Evolutionary conservation across 2,329 filamentous ascomycete species (phyloP).

Genomic region (Cladophialophora exuberans): DNA sequence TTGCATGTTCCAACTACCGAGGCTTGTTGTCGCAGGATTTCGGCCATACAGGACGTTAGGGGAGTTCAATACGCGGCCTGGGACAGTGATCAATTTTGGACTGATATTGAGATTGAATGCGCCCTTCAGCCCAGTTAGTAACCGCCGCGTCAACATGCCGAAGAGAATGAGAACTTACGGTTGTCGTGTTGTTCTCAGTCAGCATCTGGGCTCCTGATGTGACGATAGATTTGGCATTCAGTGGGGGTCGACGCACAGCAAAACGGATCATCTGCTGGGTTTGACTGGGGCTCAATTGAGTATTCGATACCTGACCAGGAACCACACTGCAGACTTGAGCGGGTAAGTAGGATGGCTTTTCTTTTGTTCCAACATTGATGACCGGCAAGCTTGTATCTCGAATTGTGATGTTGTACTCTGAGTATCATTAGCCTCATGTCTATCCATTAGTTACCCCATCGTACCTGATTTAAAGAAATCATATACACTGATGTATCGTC

Average conservation of each 20-base stretch:
- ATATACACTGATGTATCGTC: constrained; percentile 55
- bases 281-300: constrained; percentile 63
- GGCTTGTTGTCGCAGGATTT: constrained; percentile 37
- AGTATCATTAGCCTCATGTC: not conserved
- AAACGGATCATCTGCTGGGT: constrained; percentile 72
- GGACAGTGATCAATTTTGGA: constrained; percentile 69
- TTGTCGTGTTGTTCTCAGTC: constrained; percentile 7
- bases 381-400: constrained; percentile 55
- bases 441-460: not conserved
- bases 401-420: constrained; percentile 39
- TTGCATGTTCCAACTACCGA: constrained; percentile 73
- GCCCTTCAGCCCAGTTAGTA: constrained; percentile 34
- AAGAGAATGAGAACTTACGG: not conserved
- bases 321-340: constrained; percentile 67
- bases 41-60: constrained; percentile 64
- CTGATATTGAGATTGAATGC: constrained; percentile 56
- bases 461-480: constrained; percentile 50
- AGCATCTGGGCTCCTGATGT: constrained; percentile 4
- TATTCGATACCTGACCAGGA: constrained; percentile 65
- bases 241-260: constrained; percentile 67
- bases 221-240: constrained; percentile 68
- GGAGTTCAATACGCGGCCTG: constrained; percentile 66
- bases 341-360: constrained; percentile 66
- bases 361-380: constrained; percentile 65
- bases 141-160: not conserved